Conservation (phyloP, 306 rosid genomes). For the Delonix regia region DNA sequence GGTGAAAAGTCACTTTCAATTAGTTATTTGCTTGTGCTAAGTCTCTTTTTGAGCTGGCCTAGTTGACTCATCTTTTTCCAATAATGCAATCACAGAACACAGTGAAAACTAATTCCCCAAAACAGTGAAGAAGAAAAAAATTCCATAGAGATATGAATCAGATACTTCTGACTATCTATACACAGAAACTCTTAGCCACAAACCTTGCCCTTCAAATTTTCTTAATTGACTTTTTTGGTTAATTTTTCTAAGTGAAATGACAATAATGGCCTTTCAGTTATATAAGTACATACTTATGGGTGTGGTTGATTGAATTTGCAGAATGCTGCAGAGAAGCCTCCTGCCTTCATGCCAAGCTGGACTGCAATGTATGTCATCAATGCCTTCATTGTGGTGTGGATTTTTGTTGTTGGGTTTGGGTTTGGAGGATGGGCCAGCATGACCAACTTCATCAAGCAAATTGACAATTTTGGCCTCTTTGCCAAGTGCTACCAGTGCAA, state of each 20-base stretch:
- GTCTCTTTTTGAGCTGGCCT: background rate
- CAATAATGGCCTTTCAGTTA: background rate
- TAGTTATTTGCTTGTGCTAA: background rate
- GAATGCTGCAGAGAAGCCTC: constrained; percentile 98
- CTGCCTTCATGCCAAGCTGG: constrained; percentile 86
- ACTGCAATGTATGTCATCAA: constrained; percentile 75
- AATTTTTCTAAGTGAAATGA: background rate
- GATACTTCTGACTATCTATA: no score
- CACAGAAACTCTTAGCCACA: no score
- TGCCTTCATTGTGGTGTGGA: constrained; percentile 78
- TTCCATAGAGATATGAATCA: no score
- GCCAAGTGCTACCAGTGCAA: constrained; percentile 99
- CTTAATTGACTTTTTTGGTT: background rate
- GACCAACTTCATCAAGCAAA: constrained; percentile 78
- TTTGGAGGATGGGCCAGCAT: constrained; percentile 99
- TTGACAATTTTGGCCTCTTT: constrained; percentile 87
- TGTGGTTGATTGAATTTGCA: constrained; percentile 32
- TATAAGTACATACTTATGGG: no score
- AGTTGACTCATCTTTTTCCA: background rate
- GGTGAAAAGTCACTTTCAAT: background rate
- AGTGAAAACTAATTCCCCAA: no score
- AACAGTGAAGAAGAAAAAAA: no score
- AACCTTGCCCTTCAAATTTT: no score
- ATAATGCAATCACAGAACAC: background rate
- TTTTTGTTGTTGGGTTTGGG: constrained; percentile 85